Base-by-base conservation (phyloP, 73 alveolate genomes). In the Uronychia setigera region DNA sequence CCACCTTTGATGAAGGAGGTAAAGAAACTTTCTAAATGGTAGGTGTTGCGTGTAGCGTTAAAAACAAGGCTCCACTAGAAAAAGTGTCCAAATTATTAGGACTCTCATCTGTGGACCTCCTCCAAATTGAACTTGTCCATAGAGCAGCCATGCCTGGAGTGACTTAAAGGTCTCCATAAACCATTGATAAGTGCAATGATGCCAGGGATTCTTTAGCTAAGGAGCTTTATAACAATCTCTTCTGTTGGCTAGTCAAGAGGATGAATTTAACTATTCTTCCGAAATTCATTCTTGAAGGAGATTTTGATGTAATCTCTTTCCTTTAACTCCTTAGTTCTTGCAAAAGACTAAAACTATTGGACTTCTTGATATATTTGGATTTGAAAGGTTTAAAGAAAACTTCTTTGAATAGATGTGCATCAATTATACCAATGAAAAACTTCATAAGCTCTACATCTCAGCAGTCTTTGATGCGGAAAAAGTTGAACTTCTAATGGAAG, bases 331-430 rank as follows among this genome's bases (percentile, higher is more conserved):
- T 19, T 19, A 46, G 67, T 46, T 11, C 67, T 46, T 46, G 67
- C 31, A 29, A 29, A 86, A 80, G 28, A 86, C 93, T 9, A 91
- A 92, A 83, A 96, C 96, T 78, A 93, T 96, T 75, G 99, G 99
- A 34, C 94, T 97, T 32, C 86, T 97, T 0, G 99, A 97, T 95
- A 96, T 96, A 33, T 97, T 97, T 84, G 99, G 99, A 0, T 97
- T 97, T 86, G 99, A 97, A 88, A 89, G 94, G 78, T 94, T 97
- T 80, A 88, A 95, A 74, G 98, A 95, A 81, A 93, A 97, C 92
- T 88, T 93, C 79, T 96, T 96, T 83, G 99, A 97, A 84, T 94
- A 97, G 81, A 82, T 97, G 81, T 93, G 97, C 83, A 93, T 97
- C 74, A 97, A 97, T 83, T 97, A 93, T 81, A 97, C 98, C 35